Evolutionary conservation across 1,139 yeast species (phyloP), one percentile per base, ranked within the genome.

Genomic region (Geotrichum histeridarum): DNA sequence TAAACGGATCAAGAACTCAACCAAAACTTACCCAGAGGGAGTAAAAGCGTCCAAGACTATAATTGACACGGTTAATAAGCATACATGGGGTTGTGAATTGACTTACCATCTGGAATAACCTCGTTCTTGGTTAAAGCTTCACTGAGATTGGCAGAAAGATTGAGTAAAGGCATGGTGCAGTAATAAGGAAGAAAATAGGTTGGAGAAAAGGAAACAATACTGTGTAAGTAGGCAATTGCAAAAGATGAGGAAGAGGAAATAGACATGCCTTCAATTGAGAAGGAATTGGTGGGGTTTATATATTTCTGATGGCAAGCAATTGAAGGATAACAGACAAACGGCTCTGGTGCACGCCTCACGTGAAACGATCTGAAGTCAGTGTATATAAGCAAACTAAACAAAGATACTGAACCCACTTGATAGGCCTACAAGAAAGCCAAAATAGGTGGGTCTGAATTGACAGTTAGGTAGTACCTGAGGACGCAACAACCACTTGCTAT

Each of bases 81-180:
- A 35, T 47, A 14, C 14, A 8, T 2, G 8, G 2, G 44, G 6
- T 4, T 39, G 3, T 14, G 27, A 15, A 39, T 15, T 39, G 27
- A 82, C 59, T 78, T 75, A 41, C 82, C 85, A 17, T 83, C 87
- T 38, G 89, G 88, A 48, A 83, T 71, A 50, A 84, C 74, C 62
- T 78, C 81, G 69, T 80, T 82, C 68, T 81, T 81, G 60, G 72
- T 69, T 61, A 80, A 76, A n/a, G 84, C 73, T 59, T 82, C 87
- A 62, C 77, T 79, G 62, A 83, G 77, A 54, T 83, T 80, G 67
- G 81, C 80, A 50, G 84, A 75, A 60, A 83, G 82, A n/a, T 88
- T 83, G 41, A 56, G 35, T 27, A 56, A 48, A 48, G 58, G 54
- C 56, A 50, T 56, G 37, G 11, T 35, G 27, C 27, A 22, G 27